Evolutionary conservation across 768 basidiomycete species (phyloP).

Genomic region (Coprinopsis cinerea): DNA sequence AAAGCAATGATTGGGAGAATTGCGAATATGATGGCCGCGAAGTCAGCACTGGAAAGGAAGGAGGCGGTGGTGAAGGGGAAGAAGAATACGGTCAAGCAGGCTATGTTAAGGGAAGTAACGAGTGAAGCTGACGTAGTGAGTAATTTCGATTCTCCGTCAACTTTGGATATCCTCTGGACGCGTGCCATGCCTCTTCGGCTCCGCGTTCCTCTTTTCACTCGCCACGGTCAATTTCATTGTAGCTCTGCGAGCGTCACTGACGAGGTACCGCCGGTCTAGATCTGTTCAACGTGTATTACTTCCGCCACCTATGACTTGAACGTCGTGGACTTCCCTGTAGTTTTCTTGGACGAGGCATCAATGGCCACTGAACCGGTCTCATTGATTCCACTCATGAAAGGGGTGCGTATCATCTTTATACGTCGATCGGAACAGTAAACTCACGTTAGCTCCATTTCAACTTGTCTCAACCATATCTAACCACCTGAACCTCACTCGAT

Average conservation of each 20-base stretch:
- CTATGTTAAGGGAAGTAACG: constrained; percentile 63
- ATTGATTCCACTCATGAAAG: constrained; percentile 90
- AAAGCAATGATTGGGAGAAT: constrained; percentile 14
- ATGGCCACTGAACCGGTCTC: constrained; percentile 96
- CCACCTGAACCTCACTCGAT: too few species aligned
- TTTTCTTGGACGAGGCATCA: constrained; percentile 91
- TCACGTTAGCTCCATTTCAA: too few species aligned
- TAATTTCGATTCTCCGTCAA: constrained; percentile 14
- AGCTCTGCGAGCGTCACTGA: constrained; percentile 3
- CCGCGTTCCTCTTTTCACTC: too few species aligned
- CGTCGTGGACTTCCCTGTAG: constrained; percentile 83
- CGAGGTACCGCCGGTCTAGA: constrained; percentile 30
- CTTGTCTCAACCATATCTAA: too few species aligned
- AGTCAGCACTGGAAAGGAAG: constrained; percentile 24
- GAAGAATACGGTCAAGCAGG: constrained; percentile 49
- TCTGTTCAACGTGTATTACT: constrained; percentile 86
- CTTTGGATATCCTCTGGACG: too few species aligned
- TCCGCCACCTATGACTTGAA: constrained; percentile 61
- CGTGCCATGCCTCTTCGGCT: too few species aligned
- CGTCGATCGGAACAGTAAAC: too few species aligned
- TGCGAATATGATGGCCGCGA: constrained; percentile 27
- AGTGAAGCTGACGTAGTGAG: constrained; percentile 67
- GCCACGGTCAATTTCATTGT: too few species aligned
- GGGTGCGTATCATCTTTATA: constrained; percentile 46
- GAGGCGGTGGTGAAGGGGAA: constrained; percentile 30